Evolutionary conservation across 192 early-diverging fungal species (phyloP).

Genomic region (Lunasporangiospora selenospora): DNA sequence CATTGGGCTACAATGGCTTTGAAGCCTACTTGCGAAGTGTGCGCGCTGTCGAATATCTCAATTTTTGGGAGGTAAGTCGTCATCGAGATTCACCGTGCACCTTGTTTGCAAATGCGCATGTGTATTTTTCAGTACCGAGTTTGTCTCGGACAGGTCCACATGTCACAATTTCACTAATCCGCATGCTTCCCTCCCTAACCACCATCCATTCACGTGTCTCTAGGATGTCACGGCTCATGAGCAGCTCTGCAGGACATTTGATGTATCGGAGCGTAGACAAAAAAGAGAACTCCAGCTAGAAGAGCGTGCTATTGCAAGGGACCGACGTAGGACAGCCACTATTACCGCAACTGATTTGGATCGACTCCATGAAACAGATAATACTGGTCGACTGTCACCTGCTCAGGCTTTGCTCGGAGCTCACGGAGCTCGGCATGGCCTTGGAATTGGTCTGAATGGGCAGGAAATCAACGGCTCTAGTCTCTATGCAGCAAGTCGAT

Average conservation of each 20-base stretch:
- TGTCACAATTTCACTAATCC: too few species aligned
- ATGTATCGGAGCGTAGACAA: conserved; percentile 35
- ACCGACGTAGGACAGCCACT: conserved; percentile 17
- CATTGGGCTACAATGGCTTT: conserved; percentile 43
- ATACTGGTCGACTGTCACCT: conserved; percentile 16
- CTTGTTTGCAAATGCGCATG: too few species aligned
- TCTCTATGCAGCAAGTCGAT: conserved; percentile 26
- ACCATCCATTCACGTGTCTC: not conserved
- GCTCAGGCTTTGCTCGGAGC: conserved; percentile 9
- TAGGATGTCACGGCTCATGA: conserved; percentile 48
- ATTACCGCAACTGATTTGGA: conserved; percentile 19
- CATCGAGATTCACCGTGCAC: too few species aligned
- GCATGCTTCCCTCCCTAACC: too few species aligned
- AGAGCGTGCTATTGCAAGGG: conserved; percentile 25
- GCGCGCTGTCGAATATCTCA: conserved; percentile 38
- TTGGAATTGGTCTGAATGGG: conserved; percentile 21
- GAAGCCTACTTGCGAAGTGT: conserved; percentile 34
- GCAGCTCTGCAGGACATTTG: conserved; percentile 40
- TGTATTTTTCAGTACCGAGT: too few species aligned
- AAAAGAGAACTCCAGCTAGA: conserved; percentile 32
- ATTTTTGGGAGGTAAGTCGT: conserved; percentile 44
- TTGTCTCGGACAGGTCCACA: too few species aligned
- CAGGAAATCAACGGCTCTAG: conserved; percentile 21
- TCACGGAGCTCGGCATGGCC: too few species aligned
- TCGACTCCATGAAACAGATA: conserved; percentile 15